These are phyloP conservation scores for Santalum album DNA, from an alignment of 164 flowering plant genomes.

Conservation along the genomic window DNA sequence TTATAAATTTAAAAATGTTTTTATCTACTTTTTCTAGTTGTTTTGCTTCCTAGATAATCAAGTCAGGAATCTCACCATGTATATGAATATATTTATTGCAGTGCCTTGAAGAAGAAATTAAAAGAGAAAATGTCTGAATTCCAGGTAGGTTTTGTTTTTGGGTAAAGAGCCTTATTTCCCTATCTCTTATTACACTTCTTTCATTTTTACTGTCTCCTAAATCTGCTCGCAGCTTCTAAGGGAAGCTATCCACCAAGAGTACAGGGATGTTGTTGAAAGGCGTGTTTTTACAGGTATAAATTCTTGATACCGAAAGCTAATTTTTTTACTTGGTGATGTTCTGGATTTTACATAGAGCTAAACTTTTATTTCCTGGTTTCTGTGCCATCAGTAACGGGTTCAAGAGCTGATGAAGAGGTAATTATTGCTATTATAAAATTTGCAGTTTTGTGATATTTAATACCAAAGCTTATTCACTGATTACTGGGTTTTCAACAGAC, in stretches of 20 bases:
- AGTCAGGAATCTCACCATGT: slow-evolving; percentile 2
- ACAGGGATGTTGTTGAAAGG: slow-evolving; percentile 94
- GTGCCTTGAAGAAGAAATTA: slow-evolving; percentile 72
- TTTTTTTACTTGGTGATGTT: slow-evolving; percentile 5
- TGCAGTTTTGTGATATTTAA: no score
- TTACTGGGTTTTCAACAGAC: slow-evolving; percentile 45
- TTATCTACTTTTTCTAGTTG: no score
- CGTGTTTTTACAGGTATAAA: slow-evolving; percentile 90
- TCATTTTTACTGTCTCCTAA: not conserved
- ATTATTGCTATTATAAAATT: slow-evolving; percentile 6
- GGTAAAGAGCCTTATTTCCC: not conserved
- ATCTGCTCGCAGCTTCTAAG: slow-evolving; percentile 48
- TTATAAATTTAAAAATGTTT: no score
- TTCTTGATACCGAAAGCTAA: no score
- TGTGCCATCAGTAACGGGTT: slow-evolving; percentile 67
- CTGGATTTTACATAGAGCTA: not conserved
- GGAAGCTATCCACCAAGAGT: slow-evolving; percentile 78
- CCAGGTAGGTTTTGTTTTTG: slow-evolving; percentile 40
- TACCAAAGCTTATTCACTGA: not conserved
- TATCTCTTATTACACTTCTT: not conserved
- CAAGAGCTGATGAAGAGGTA: slow-evolving; percentile 94
- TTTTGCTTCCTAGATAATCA: not conserved
- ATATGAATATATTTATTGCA: slow-evolving; percentile 25
- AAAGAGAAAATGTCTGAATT: slow-evolving; percentile 87
- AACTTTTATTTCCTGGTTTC: slow-evolving; percentile 10